Evolutionary conservation across 306 rosid genomes (phyloP).

Genomic region (Clitoria ternatea): DNA sequence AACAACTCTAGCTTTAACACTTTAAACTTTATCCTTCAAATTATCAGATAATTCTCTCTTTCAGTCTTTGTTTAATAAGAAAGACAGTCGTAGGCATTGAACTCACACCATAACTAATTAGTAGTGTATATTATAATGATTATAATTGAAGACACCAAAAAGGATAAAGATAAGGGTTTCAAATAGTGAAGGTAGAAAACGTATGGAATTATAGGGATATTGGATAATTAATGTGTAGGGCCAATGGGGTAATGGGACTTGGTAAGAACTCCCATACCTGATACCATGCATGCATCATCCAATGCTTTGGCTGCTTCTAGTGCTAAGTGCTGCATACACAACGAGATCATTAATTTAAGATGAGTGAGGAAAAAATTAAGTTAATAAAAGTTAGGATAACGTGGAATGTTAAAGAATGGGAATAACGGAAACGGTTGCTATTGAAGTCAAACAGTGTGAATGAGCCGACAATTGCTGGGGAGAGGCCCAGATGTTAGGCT

Average conservation of each 20-base stretch:
- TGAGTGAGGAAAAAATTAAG: too few relatives aligned
- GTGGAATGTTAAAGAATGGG: too few relatives aligned
- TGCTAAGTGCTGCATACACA: too few relatives aligned
- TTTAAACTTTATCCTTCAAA: background rate
- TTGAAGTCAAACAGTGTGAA: too few relatives aligned
- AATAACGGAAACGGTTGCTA: too few relatives aligned
- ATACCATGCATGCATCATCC: too few relatives aligned
- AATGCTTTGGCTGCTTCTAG: too few relatives aligned
- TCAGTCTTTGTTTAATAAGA: background rate
- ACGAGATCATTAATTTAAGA: too few relatives aligned
- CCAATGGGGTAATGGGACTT: slow-evolving; percentile 12
- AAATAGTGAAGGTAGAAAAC: background rate
- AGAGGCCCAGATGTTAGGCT: too few relatives aligned
- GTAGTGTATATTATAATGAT: background rate
- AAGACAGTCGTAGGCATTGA: background rate
- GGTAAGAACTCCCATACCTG: too few relatives aligned
- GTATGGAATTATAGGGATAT: background rate
- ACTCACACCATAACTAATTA: slow-evolving; percentile 7
- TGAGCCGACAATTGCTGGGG: too few relatives aligned
- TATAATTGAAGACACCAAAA: background rate
- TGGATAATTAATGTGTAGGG: slow-evolving; percentile 9
- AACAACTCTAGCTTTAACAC: background rate
- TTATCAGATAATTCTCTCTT: background rate
- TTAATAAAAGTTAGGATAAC: too few relatives aligned
- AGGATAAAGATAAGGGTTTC: slow-evolving; percentile 14